These are phyloP conservation scores for Leccinellum luteum DNA, from an alignment of 768 basidiomycete genomes.

Conservation along the genomic window DNA sequence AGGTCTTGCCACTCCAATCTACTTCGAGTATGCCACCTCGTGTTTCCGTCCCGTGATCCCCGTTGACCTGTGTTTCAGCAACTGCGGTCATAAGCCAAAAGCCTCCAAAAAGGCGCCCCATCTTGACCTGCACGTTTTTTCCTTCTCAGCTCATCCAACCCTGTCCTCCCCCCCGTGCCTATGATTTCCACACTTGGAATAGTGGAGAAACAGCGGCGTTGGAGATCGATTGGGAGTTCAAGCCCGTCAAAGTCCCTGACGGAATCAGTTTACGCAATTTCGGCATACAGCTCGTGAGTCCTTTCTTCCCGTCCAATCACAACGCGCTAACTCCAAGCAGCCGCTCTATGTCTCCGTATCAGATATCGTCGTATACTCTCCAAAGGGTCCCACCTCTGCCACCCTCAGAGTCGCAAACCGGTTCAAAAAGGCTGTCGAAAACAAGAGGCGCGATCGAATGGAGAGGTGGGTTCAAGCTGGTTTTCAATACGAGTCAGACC, in stretches of 20 bases:
- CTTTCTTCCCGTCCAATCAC: not conserved
- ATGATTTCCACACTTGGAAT: slow-evolving; percentile 21
- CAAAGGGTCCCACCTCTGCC: slow-evolving; percentile 53
- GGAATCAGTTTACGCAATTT: slow-evolving; percentile 86
- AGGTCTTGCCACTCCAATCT: not conserved
- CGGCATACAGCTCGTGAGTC: slow-evolving; percentile 81
- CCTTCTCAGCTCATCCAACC: slow-evolving; percentile 43
- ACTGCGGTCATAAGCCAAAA: slow-evolving; percentile 5
- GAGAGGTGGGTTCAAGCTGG: slow-evolving; percentile 20
- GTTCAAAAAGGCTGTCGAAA: slow-evolving; percentile 60
- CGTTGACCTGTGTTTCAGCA: slow-evolving; percentile 9
- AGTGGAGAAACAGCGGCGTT: slow-evolving; percentile 13
- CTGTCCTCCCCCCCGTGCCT: slow-evolving; percentile 16
- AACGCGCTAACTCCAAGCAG: slow-evolving; percentile 36
- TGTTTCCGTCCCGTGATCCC: not conserved
- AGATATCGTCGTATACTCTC: slow-evolving; percentile 87
- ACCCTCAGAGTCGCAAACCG: slow-evolving; percentile 61
- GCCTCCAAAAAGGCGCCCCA: slow-evolving; percentile 24
- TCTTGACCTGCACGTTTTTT: slow-evolving; percentile 52
- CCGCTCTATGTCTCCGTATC: slow-evolving; percentile 86
- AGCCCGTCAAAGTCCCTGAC: slow-evolving; percentile 70
- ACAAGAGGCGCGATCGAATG: slow-evolving; percentile 52
- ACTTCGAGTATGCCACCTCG: slow-evolving; percentile 1
- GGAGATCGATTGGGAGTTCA: slow-evolving; percentile 56
- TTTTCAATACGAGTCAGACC: slow-evolving; percentile 6